Evolutionary conservation across 345 rosid species (phyloP), one percentile per base, ranked within the genome.

Genomic region (Cardamine occulta): DNA sequence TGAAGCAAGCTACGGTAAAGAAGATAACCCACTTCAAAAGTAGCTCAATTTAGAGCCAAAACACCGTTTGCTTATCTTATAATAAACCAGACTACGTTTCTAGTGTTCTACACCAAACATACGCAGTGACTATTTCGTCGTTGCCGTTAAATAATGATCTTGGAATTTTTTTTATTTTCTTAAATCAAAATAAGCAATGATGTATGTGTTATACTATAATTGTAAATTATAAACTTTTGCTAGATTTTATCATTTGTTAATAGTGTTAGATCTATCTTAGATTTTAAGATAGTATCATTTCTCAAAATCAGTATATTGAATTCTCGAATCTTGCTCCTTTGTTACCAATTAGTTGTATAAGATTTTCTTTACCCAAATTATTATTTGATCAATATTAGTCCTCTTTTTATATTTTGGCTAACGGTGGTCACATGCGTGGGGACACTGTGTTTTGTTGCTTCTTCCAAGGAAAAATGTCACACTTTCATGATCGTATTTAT

Each of bases 401-500:
- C 40, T 0, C 31, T 74, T 64, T 65, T 55, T 23, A 28, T 28
- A 19, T 19, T 54, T 14, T 63, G 56, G 72, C 57, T 52, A 34
- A 74, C 64, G 49, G 77, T 74, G 57, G 7, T 74, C 77, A 74
- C 77, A 55, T 74, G 77, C 65, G 72, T 74, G 65, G 72, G 78
- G 58, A 74, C 70, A 28, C 70, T 51, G 31, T 19, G 52, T 42
- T 55, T 40, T 73, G 55, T 70, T 57, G 72, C 55, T 70, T 56
- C 65, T 70, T 44, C 32, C 49, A 18, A 42, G 8, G 44, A 44
- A 56, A 69, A 69, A 70, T 70, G 55, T 56, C 29, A 42, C 53
- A 32, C 35, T 32, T 32, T 32, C 35, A 32, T 32, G 9, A 32
- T 7, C 8, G 35, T 32, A 32, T 32, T 32, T 32, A 32, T 7